Evolutionary conservation across 441 rosid species (phyloP).

Genomic region (Euphorbia corollata): DNA sequence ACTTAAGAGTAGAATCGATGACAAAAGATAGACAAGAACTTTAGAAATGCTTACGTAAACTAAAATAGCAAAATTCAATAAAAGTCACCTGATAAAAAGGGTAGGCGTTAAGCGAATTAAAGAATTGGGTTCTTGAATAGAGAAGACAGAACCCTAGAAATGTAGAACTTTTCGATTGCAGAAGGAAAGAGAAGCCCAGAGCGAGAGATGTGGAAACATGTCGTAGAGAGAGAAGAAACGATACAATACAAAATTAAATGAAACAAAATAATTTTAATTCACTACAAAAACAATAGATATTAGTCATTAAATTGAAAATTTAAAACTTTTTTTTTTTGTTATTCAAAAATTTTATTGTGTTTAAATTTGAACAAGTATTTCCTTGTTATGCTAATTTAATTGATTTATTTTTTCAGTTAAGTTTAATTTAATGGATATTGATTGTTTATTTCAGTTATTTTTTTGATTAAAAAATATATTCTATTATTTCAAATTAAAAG

Average conservation of each 20-base stretch:
- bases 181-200: neutral
- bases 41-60: neutral
- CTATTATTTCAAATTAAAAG: too few relatives aligned
- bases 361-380: too few relatives aligned
- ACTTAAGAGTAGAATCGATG: neutral
- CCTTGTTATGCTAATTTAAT: too few relatives aligned
- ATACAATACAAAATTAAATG: neutral
- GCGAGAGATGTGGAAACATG: conserved; percentile 22
- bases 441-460: too few relatives aligned
- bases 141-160: conserved; percentile 23
- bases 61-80: neutral
- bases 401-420: too few relatives aligned
- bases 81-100: conserved; percentile 16
- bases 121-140: neutral
- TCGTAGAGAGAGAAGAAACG: conserved; percentile 2
- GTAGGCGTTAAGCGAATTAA: neutral
- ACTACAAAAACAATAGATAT: too few relatives aligned
- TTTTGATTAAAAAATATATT: too few relatives aligned
- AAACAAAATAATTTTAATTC: too few relatives aligned
- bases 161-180: neutral
- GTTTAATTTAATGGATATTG: too few relatives aligned
- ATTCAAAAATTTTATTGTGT: too few relatives aligned
- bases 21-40: neutral
- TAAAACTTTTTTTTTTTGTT: too few relatives aligned
- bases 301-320: too few relatives aligned